Conservation (phyloP, 2,329 filamentous ascomycete species). For the Lachnellula cervina region DNA sequence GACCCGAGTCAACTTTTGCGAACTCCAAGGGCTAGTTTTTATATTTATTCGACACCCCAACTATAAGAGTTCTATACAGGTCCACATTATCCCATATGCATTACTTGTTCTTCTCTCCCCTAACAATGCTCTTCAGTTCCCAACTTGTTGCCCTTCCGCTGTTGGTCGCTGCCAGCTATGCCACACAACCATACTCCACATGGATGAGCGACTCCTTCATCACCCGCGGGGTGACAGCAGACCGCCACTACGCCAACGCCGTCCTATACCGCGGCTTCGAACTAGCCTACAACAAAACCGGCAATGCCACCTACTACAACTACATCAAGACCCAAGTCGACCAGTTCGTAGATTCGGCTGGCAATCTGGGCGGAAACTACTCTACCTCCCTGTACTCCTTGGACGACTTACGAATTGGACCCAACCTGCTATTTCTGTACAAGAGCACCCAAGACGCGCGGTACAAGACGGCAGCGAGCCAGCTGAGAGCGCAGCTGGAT, state of each 20-base stretch:
- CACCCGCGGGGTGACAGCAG: slow-evolving; percentile 34
- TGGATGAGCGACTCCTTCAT: slow-evolving; percentile 45
- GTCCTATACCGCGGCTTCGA: slow-evolving; percentile 46
- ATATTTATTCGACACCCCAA: too few relatives aligned
- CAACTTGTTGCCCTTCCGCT: not conserved
- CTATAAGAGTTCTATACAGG: too few relatives aligned
- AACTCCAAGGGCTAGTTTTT: too few relatives aligned
- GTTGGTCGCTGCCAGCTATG: not conserved
- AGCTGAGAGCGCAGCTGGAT: slow-evolving; percentile 42
- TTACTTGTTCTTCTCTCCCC: not conserved
- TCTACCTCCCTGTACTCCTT: slow-evolving; percentile 43
- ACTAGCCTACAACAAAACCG: slow-evolving; percentile 38
- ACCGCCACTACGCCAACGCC: slow-evolving; percentile 41
- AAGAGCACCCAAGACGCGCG: slow-evolving; percentile 42
- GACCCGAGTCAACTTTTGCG: too few relatives aligned
- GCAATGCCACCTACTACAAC: slow-evolving; percentile 39
- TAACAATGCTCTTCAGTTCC: not conserved
- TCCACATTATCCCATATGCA: not conserved
- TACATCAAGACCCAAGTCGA: slow-evolving; percentile 44
- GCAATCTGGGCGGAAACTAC: slow-evolving; percentile 42
- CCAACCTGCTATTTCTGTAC: slow-evolving; percentile 47
- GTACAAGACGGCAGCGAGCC: slow-evolving; percentile 44
- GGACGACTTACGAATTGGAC: slow-evolving; percentile 48
- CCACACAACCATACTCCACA: not conserved
- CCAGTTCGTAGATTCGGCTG: slow-evolving; percentile 40